phyloP scores from a whole-genome alignment of 2,329 filamentous ascomycete genomes.

The Alternaria sp. region DNA sequence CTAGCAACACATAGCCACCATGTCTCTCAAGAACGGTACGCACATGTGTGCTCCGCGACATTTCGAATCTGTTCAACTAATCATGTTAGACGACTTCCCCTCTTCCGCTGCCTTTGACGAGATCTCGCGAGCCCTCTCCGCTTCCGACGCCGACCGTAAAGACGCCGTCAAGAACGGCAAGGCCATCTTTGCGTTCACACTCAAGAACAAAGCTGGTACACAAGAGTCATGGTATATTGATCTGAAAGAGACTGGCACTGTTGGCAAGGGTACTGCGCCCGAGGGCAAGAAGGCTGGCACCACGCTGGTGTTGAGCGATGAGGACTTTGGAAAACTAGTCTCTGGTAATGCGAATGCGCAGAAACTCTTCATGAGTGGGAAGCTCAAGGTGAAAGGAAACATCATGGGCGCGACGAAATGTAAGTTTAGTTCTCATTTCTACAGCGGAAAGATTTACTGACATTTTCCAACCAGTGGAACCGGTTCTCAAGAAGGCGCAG shows the following conservation, averaged over 20 bases:
- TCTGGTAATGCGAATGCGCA: conserved; percentile 92
- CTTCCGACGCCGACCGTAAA: conserved; percentile 77
- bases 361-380: conserved; percentile 96
- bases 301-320: conserved; percentile 83
- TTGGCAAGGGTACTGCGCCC: conserved; percentile 76
- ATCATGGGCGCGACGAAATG: conserved; percentile 97
- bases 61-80: conserved; percentile 2
- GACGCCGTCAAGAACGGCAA: conserved; percentile 89
- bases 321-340: conserved; percentile 85
- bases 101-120: conserved; percentile 90
- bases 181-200: conserved; percentile 87
- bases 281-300: conserved; percentile 83
- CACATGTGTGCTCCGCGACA: background rate
- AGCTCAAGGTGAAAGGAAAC: conserved; percentile 97
- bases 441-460: background rate
- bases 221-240: conserved; percentile 93
- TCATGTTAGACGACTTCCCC: conserved; percentile 71
- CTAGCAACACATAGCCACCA: conserved; percentile 25
- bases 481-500: conserved; percentile 64
- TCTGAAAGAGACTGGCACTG: conserved; percentile 86
- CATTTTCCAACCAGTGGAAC: conserved; percentile 66
- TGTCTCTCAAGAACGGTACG: conserved; percentile 47
- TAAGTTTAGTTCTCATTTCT: background rate
- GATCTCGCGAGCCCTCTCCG: conserved; percentile 77
- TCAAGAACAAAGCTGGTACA: conserved; percentile 87